A percentile compares a stretch with the other conserved stretches of the same genome.
These are phyloP conservation scores for Fraxinus sp. DNA, from an alignment of 305 asterid species.

Conservation along the genomic window DNA sequence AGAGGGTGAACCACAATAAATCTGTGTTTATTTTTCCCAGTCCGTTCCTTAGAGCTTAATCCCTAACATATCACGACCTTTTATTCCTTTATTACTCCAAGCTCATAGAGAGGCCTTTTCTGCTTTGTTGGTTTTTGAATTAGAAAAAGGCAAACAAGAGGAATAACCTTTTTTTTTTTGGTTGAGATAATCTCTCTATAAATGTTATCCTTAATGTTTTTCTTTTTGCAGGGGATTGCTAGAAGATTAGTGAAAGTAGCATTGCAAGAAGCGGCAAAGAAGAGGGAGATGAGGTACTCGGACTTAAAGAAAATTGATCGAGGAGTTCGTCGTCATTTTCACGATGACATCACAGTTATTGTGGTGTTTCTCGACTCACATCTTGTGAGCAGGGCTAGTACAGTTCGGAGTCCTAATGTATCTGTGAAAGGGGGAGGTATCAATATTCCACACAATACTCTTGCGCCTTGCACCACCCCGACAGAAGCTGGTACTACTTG, in stretches of 20 bases:
- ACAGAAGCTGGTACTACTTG: slow-evolving; percentile 26
- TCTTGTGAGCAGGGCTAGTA: slow-evolving; percentile 49
- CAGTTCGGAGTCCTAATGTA: slow-evolving; percentile 37
- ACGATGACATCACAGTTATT: slow-evolving; percentile 81
- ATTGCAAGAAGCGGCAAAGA: slow-evolving; percentile 75
- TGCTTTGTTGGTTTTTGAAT: background rate
- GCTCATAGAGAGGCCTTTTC: background rate
- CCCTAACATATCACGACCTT: background rate
- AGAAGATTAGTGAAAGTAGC: slow-evolving; percentile 73
- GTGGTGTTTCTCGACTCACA: slow-evolving; percentile 69
- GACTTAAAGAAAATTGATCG: slow-evolving; percentile 76
- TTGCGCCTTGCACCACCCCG: slow-evolving; percentile 33
- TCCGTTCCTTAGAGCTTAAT: background rate
- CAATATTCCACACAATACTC: slow-evolving; percentile 30
- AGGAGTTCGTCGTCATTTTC: slow-evolving; percentile 78
- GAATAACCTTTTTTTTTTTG: background rate
- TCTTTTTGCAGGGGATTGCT: slow-evolving; percentile 70
- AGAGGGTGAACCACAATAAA: background rate
- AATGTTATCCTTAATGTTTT: background rate
- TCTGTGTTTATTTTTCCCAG: background rate
- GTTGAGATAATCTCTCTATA: background rate
- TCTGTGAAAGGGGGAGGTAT: slow-evolving; percentile 50
- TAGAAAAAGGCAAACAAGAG: background rate
- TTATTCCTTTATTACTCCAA: background rate
- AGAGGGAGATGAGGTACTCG: slow-evolving; percentile 77